Conservation (phyloP, 2,329 filamentous ascomycete species). For the Ascochyta viciae-villosae region DNA sequence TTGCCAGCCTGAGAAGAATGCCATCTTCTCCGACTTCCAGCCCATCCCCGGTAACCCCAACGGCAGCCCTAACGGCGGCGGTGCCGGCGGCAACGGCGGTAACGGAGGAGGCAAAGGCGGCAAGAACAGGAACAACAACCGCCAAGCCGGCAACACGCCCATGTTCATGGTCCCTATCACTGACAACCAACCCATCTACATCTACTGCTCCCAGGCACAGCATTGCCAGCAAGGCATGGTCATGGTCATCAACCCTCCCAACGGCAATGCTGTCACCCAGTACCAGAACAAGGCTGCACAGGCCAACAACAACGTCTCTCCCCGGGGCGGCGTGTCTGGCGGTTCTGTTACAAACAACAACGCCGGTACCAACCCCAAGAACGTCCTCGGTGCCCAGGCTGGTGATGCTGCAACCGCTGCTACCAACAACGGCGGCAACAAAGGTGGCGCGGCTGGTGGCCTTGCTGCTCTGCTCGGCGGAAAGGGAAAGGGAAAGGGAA, state of each 20-base stretch:
- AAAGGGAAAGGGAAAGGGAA: conserved; percentile 18
- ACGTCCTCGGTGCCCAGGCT: conserved; percentile 16
- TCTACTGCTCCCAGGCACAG: conserved; percentile 72
- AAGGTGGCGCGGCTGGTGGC: conserved; percentile 13
- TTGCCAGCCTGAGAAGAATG: conserved; percentile 33
- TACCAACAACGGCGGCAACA: background rate
- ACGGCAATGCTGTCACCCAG: conserved; percentile 30
- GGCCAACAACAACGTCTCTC: conserved; percentile 35
- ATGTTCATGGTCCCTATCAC: conserved; percentile 39
- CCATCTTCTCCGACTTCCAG: conserved; percentile 41
- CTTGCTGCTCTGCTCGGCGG: conserved; percentile 21
- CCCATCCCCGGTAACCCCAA: conserved; percentile 29
- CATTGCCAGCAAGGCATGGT: conserved; percentile 79
- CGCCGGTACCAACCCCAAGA: conserved; percentile 32
- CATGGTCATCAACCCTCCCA: conserved; percentile 70
- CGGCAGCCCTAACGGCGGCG: conserved; percentile 21
- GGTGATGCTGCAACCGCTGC: conserved; percentile 16
- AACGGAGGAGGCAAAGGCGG: too few species aligned
- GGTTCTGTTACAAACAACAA: conserved; percentile 30
- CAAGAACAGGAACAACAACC: conserved; percentile 29
- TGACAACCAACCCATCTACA: conserved; percentile 71
- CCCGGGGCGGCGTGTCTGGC: conserved; percentile 28
- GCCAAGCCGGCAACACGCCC: conserved; percentile 31
- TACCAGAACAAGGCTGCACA: conserved; percentile 34
- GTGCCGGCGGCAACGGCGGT: conserved; percentile 20